Base-by-base conservation (phyloP, 495 filamentous ascomycete genomes). In the Bacidia gigantensis region DNA sequence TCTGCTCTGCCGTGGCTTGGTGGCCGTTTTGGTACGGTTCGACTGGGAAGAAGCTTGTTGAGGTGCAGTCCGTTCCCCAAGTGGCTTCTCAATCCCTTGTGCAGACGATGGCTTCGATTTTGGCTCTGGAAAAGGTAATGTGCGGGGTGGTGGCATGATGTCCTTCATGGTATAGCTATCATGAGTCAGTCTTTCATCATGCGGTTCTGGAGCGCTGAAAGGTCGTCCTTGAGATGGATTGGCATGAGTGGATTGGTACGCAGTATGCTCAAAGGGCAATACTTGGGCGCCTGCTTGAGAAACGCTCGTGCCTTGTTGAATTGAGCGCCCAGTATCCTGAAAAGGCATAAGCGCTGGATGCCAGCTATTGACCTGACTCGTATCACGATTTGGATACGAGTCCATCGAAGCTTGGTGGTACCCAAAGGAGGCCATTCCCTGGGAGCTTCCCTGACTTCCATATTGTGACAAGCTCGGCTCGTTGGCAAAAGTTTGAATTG, bases 101-200 rank as follows among this genome's bases (percentile, higher is more conserved):
- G 29, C 7, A 7, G 14, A 35, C 14, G 29, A 14, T 7, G 29
- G 14, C 45, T 69, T 65, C 22, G 48, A 17, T 23, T 49, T 60
- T 23, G 55, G 56, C 35, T 62, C 66, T 17, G 60, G 39, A 49
- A 73, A 74, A 2, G 73, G 73, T 0, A 76, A 62, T 11, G 65
- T 62, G 40, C 72, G 55, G 49, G 64, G 71, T n/a, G 73, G 73
- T 18, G 73, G 73, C 7, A 73, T 58, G 53, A 67, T 62, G 26
- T 69, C 61, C 40, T 68, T 62, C 0, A 72, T 58, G 18, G 58
- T 18, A 11, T 51, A 2, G 1, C 38, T 47, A 23, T 60, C 47
- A 17, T 20, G 51, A 2, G 22, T 46, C 20, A 35, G 44, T 14
- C 45, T 44, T 20, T 52, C 23, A 9, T 23, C 7, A 3, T 40